Base-by-base conservation (phyloP, 805 yeast species). In the Ogataea haglerorum region DNA sequence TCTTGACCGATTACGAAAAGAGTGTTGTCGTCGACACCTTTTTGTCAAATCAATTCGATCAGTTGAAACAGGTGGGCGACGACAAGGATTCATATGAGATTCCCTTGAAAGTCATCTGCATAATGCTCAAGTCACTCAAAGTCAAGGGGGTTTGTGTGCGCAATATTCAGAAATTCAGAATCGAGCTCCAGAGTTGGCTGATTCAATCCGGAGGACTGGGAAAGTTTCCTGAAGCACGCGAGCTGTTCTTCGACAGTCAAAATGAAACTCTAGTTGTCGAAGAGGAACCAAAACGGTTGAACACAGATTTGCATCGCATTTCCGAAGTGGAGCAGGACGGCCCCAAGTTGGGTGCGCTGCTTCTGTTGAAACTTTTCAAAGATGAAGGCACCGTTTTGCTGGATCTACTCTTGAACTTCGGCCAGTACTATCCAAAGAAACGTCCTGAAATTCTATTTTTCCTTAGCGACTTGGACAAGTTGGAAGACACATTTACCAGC, bases 21-120 rank as follows among this genome's bases (percentile, higher is more conserved):
- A 73, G 76, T 48, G 80, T 82, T 87, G 54, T 85, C 10, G 57
- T 85, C 26, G 89, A 82, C 60, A 88, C 81, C 56, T 80, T 83
- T 48, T 68, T 85, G 43, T 68, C 78, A n/a, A 77, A 75, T 46
- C 73, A 75, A 10, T 64, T 75, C 4, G 66, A 73, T 10, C 68
- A 60, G 43, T 47, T 75, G 10, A 66, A 73, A 0, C 61, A 63
- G 23, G 43, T 46, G 10, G 58, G 54, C 10, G 36, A 46, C 7
- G 60, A 52, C 1, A 49, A 48, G 32, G 18, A 25, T 2, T 21
- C 42, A 14, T 21, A 28, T 4, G 24, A 34, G 10, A n/a, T 25
- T 16, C 67, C 65, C 28, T 70, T 83, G 54, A 70, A 66, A 43
- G 54, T 81, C 31, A 69, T 82, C 17, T 82, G 90, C 58, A 57